Evolutionary conservation across 1,139 yeast species (phyloP).

Genomic region (Pneumocystis wakefieldiae): DNA sequence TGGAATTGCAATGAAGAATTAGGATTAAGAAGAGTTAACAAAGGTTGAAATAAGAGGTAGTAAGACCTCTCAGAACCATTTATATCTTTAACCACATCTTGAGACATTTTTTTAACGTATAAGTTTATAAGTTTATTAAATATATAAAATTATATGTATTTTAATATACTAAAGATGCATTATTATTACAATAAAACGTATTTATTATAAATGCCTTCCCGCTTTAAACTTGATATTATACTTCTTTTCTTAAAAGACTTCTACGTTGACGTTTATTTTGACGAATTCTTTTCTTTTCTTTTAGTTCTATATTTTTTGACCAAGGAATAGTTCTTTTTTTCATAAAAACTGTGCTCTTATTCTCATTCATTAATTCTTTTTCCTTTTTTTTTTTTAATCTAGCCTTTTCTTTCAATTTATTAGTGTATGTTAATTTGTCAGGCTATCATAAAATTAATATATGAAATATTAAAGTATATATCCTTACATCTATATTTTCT

Average conservation of each 20-base stretch:
- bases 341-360: background rate
- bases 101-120: background rate
- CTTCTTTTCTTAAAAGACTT: slow-evolving; percentile 37
- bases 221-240: slow-evolving; percentile 51
- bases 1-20: background rate
- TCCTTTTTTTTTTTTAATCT: slow-evolving; percentile 7
- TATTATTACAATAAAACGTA: too few relatives aligned
- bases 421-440: slow-evolving; percentile 8
- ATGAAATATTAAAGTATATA: background rate
- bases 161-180: too few relatives aligned
- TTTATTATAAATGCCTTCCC: slow-evolving; percentile 28
- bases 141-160: too few relatives aligned
- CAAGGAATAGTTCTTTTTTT: background rate
- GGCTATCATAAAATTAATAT: background rate
- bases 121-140: background rate
- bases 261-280: slow-evolving; percentile 19
- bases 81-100: background rate
- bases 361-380: background rate
- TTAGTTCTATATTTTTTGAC: background rate
- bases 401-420: slow-evolving; percentile 9
- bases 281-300: background rate
- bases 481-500: slow-evolving; percentile 8
- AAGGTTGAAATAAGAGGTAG: background rate
- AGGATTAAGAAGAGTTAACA: background rate
- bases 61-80: background rate